These are phyloP conservation scores for Emmonsia crescens DNA, from an alignment of 2,329 filamentous ascomycete genomes.

Conservation along the genomic window DNA sequence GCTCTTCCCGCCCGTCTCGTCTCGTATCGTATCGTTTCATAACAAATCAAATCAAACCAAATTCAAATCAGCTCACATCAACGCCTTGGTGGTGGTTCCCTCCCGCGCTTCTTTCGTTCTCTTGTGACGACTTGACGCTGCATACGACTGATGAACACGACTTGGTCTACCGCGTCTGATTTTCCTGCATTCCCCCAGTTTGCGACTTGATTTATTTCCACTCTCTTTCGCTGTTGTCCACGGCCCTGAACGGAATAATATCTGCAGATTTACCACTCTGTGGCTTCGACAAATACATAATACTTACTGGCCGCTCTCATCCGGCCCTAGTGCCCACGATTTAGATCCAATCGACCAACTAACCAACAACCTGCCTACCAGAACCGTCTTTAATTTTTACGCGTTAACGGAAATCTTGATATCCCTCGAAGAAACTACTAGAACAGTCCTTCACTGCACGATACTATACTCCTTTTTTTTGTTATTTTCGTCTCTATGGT, in stretches of 20 bases:
- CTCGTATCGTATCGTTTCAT: neutral
- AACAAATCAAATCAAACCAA: neutral
- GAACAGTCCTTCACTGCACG: neutral
- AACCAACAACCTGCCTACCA: too few species aligned
- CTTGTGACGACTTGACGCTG: neutral
- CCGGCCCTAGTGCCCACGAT: neutral
- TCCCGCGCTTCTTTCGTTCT: neutral
- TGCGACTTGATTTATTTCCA: neutral
- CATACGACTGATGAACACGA: constrained; percentile 2
- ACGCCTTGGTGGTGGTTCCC: neutral
- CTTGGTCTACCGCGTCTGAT: neutral
- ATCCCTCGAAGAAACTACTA: neutral
- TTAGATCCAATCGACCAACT: neutral
- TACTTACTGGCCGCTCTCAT: neutral
- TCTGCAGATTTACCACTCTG: neutral
- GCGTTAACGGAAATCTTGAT: neutral
- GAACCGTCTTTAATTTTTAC: neutral
- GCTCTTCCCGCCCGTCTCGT: neutral
- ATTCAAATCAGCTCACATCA: neutral
- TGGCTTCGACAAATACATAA: neutral
- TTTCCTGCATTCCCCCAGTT: neutral
- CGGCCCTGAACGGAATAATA: neutral
- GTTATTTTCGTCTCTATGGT: neutral
- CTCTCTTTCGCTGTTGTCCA: neutral
- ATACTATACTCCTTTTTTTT: neutral